Base-by-base conservation (phyloP, 2,329 filamentous ascomycete species). In the Aureobasidium sp. region DNA sequence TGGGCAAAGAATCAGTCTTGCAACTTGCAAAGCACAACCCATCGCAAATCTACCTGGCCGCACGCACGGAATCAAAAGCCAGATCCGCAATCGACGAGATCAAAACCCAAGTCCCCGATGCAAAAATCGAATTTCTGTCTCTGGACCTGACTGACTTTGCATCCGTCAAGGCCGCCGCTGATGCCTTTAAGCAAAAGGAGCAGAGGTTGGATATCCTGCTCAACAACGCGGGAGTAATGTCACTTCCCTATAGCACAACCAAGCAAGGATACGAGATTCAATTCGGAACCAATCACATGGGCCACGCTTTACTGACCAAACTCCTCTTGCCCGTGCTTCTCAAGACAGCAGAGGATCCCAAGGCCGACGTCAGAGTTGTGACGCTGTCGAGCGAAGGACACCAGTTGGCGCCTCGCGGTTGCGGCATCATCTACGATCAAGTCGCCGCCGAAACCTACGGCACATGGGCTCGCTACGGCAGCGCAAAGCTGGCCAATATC, bases 211-310 rank as follows among this genome's bases (percentile, higher is more conserved):
- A 80, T 61, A 68, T 79, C 29, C 69, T 79, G 3, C 69, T 79
- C 60, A 72, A 74, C 67, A 79, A 80, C 63, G 78, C 78, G 0
- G 78, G 77, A 40, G 69, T 79, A 58, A 75, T 76, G 65, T 67
- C 64, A 21, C 25, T 66, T 1, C 67, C 73, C 0, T 66, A 66
- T 42, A 67, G 64, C 25, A 67, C 70, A 2, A 80, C 78, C 0
- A 68, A 72, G 19, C 77, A 81, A 45, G 78, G 77, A 45, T 79
- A 78, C 63, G 79, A 81, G 65, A 71, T 76, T 33, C 77, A 80
- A 55, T 76, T 81, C 60, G 79, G 77, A 33, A 79, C 75, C 10
- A 81, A 81, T 64, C 75, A 80, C 68, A 68, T 81, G 63, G 79
- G 77, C n/a, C 79, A 79, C 63, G 76, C 77, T 5, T 70, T 79